phyloP scores from a whole-genome alignment of 1,284 basidiomycete species.

The Tausonia pullulans region DNA sequence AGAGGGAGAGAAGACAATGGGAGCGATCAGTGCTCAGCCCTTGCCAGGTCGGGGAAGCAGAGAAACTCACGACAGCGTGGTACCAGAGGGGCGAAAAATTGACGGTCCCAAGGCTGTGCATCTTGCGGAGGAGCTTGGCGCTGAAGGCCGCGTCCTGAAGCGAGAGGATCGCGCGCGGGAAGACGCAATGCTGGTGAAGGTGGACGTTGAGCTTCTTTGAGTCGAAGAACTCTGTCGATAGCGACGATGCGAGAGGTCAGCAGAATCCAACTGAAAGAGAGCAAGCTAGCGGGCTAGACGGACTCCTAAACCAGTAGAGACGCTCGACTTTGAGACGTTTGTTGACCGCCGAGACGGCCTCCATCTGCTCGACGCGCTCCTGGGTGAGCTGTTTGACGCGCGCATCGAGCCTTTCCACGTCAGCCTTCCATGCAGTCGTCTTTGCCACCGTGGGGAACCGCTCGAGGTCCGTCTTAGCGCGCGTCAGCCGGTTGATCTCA shows the following conservation, averaged over 20 bases:
- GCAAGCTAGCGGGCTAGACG: neutral
- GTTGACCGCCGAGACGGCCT: constrained; percentile 46
- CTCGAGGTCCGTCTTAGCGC: constrained; percentile 29
- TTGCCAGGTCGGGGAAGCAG: constrained; percentile 13
- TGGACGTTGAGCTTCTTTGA: constrained; percentile 22
- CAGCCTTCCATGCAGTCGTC: constrained; percentile 21
- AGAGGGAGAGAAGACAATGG: neutral
- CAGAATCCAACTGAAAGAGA: neutral
- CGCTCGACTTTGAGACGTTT: constrained; percentile 72
- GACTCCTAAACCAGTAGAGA: constrained; percentile 68
- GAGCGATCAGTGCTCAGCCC: neutral
- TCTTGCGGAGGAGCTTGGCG: constrained; percentile 74
- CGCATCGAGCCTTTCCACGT: constrained; percentile 23
- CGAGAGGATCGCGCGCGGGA: constrained; percentile 80
- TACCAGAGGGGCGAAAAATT: constrained; percentile 76
- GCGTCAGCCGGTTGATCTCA: constrained; percentile 32
- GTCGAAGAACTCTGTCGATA: constrained; percentile 15
- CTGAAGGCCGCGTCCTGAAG: constrained; percentile 95
- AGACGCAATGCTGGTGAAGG: constrained; percentile 80
- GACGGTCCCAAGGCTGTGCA: constrained; percentile 75
- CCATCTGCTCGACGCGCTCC: constrained; percentile 29
- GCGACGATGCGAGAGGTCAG: neutral
- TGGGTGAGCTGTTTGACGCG: constrained; percentile 19
- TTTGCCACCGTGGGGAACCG: constrained; percentile 9
- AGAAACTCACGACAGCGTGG: constrained; percentile 61